These are phyloP conservation scores for Solanum bulbocastanum DNA, from an alignment of 257 asterid genomes.

Conservation along the genomic window DNA sequence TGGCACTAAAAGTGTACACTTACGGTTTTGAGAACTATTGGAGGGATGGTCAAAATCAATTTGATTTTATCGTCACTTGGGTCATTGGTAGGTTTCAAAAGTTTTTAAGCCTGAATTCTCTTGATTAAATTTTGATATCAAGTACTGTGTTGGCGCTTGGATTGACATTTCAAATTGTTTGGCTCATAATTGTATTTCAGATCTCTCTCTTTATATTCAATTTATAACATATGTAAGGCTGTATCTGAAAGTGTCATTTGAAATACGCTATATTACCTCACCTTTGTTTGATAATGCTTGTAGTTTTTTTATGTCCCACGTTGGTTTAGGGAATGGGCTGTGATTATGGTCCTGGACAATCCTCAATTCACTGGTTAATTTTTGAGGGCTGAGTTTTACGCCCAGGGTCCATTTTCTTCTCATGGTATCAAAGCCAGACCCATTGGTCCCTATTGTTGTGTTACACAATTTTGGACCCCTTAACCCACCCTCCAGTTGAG, in stretches of 20 bases:
- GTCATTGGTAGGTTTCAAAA: conserved; percentile 66
- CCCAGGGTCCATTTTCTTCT: background rate
- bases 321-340: background rate
- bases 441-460: background rate
- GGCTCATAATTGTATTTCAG: background rate
- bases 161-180: background rate
- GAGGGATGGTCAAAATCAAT: conserved; percentile 97
- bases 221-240: background rate
- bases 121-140: background rate
- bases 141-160: background rate
- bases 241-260: background rate
- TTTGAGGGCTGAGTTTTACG: background rate
- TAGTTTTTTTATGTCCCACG: background rate
- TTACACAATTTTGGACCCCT: background rate
- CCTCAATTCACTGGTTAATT: background rate
- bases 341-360: background rate
- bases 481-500: background rate
- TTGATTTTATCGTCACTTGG: conserved; percentile 89
- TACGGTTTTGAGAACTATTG: conserved; percentile 84
- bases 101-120: background rate
- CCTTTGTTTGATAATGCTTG: background rate
- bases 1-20: conserved; percentile 76
- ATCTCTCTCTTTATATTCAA: background rate
- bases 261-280: background rate
- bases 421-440: background rate